Conservation (phyloP, 257 asterid species). For the Voacanga thouarsii region DNA sequence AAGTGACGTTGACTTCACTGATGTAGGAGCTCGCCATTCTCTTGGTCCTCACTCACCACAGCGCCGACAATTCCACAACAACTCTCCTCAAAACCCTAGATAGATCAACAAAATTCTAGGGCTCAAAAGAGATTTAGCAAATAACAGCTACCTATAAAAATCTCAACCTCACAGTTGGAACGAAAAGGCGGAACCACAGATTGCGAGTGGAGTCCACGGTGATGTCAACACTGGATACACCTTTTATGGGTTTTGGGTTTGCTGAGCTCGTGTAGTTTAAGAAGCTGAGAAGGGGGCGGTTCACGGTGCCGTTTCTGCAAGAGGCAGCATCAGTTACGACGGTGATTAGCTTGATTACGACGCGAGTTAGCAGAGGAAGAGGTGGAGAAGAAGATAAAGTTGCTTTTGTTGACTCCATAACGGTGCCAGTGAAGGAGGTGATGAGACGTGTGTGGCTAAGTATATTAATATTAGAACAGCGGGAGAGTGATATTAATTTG, state of each 20-base stretch:
- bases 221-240: constrained; percentile 56
- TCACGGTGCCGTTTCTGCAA: constrained; percentile 65
- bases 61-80: background rate
- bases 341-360: constrained; percentile 32
- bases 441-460: no score
- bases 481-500: no score
- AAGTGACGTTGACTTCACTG: constrained; percentile 46
- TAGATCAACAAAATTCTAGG: constrained; percentile 13
- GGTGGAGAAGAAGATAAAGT: constrained; percentile 6
- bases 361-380: constrained; percentile 58
- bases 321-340: constrained; percentile 32
- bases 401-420: background rate
- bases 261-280: constrained; percentile 31
- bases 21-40: constrained; percentile 47
- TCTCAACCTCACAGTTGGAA: constrained; percentile 24
- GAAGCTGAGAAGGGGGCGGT: constrained; percentile 48
- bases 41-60: constrained; percentile 2
- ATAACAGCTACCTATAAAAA: background rate
- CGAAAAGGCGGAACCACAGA: constrained; percentile 79
- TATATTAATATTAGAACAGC: no score
- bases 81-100: constrained; percentile 12
- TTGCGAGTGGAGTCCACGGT: constrained; percentile 53
- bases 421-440: background rate
- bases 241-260: constrained; percentile 39
- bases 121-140: background rate